Conservation (phyloP, 2,329 filamentous ascomycete species). For the Pseudogymnoascus sp. region DNA sequence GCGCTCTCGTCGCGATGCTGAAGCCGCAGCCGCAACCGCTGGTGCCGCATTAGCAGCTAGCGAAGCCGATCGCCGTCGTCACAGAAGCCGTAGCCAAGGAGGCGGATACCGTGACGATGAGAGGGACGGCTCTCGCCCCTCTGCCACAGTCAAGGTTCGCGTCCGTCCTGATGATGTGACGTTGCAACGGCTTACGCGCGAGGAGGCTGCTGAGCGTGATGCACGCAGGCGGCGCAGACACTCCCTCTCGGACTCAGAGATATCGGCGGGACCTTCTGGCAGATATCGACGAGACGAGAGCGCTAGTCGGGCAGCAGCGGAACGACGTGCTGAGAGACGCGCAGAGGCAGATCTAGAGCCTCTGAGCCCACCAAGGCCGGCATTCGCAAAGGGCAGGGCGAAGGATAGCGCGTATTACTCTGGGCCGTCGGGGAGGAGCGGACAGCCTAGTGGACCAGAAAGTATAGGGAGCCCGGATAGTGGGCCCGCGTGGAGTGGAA, state of each 20-base stretch:
- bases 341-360: slow-evolving; percentile 21
- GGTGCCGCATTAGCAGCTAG: slow-evolving; percentile 41
- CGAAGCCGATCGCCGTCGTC: slow-evolving; percentile 32
- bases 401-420: slow-evolving; percentile 56
- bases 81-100: slow-evolving; percentile 12
- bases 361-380: slow-evolving; percentile 47
- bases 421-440: slow-evolving; percentile 24
- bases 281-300: slow-evolving; percentile 48
- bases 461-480: slow-evolving; percentile 24
- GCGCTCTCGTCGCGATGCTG: slow-evolving; percentile 29
- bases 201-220: slow-evolving; percentile 40
- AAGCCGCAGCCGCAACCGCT: slow-evolving; percentile 39
- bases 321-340: slow-evolving; percentile 35
- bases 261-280: slow-evolving; percentile 38
- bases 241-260: slow-evolving; percentile 42
- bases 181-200: slow-evolving; percentile 51
- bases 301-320: slow-evolving; percentile 38
- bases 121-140: slow-evolving; percentile 28
- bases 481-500: slow-evolving; percentile 27
- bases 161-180: slow-evolving; percentile 57
- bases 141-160: slow-evolving; percentile 49
- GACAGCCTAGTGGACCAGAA: slow-evolving; percentile 11
- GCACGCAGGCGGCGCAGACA: slow-evolving; percentile 32
- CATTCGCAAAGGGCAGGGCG: slow-evolving; percentile 43
- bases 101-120: slow-evolving; percentile 22